Evolutionary conservation across 1,284 basidiomycete species (phyloP), one percentile per base, ranked within the genome.

Genomic region (Mrakiaceae sp.): DNA sequence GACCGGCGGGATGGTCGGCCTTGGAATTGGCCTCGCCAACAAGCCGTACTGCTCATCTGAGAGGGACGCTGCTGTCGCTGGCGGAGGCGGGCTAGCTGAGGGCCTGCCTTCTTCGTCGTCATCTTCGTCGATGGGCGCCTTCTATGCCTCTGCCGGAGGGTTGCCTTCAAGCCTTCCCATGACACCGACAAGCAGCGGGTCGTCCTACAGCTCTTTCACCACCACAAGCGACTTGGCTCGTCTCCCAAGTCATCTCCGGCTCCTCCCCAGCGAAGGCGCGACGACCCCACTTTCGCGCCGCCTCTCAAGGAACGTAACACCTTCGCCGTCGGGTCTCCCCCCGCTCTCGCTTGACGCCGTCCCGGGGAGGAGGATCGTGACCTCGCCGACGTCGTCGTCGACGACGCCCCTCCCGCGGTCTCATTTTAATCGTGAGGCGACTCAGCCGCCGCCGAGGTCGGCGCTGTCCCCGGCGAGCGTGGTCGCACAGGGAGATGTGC

Each of bases 41-140:
- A 27, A 27, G 39, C 62, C 62, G 3, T 63, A 56, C 62, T 63
- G 57, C 27, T 52, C 55, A 1, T 63, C 58, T 12, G 62, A 63
- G n/a, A 58, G 46, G 43, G 62, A 63, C 40, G 16, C 5, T 27
- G 27, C 27, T 27, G 27, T 27, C 27, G 27, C 27, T 27, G 27
- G 27, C 27, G 27, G 27, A 27, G 27, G 27, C 27, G 27, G 27
- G 27, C 27, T 27, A 1, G 27, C 27, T 27, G 27, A 27, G 27
- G 27, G 27, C 27, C 27, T 27, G 27, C 27, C 27, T 27, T 27
- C 27, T 27, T 27, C 27, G 27, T 27, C 27, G 27, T 27, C 27
- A 27, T 27, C 27, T 27, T 27, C 27, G 2, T 27, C 27, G 27
- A 27, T 27, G 27, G 27, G 27, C 27, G 27, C 27, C 27, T 27